phyloP scores from a whole-genome alignment of 371 early-diverging fungal species.

The Encephalitozoon romaleae region DNA sequence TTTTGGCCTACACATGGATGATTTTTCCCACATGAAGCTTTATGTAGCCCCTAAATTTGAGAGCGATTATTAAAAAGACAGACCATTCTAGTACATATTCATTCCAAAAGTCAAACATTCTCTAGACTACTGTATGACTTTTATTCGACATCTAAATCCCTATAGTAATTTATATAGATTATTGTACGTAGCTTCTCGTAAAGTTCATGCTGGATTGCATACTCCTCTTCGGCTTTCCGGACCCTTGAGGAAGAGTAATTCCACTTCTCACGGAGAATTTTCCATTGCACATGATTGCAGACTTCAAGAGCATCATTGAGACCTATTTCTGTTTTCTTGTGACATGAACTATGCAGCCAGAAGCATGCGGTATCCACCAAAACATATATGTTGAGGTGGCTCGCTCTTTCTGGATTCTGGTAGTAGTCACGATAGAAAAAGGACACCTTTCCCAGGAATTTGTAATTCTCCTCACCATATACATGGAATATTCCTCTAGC shows the following conservation, averaged over 20 bases:
- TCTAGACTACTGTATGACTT: background rate
- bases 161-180: background rate
- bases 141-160: background rate
- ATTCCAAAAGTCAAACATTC: background rate
- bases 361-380: background rate
- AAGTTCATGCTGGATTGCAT: background rate
- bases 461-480: background rate
- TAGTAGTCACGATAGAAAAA: background rate
- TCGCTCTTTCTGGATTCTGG: background rate
- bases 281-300: background rate
- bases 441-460: background rate
- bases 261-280: background rate
- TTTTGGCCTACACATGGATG: constrained; percentile 43
- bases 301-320: background rate
- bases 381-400: background rate
- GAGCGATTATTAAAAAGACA: constrained; percentile 1
- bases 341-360: background rate
- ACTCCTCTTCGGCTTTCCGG: background rate
- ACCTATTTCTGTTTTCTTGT: background rate
- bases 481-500: constrained; percentile 3
- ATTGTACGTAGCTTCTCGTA: background rate
- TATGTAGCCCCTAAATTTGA: constrained; percentile 55
- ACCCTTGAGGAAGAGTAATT: background rate
- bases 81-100: background rate
- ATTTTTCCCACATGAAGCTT: constrained; percentile 43